Percentiles rank a stretch among this genome's conserved stretches.
Evolutionary conservation across 2,329 filamentous ascomycete species (phyloP).

Genomic region (Claviceps africana): DNA sequence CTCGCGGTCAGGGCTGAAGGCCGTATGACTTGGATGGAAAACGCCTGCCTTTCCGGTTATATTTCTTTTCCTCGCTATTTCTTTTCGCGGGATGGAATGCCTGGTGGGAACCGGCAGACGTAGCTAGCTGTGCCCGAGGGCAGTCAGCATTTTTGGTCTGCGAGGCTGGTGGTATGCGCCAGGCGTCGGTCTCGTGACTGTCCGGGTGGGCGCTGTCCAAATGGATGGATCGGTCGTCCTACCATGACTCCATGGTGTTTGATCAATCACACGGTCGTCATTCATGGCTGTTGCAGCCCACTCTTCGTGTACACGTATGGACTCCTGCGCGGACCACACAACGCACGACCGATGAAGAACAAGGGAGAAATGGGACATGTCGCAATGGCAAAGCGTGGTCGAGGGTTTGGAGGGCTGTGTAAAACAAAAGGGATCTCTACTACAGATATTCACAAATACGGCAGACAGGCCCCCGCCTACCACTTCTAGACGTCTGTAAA

Average conservation of each 20-base stretch:
- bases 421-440: slow-evolving; percentile 26
- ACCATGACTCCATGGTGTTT: not conserved
- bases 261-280: not conserved
- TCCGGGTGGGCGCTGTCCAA: not conserved
- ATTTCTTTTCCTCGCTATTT: too few species aligned
- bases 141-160: too few species aligned
- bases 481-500: slow-evolving; percentile 23
- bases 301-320: not conserved
- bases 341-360: not conserved
- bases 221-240: not conserved
- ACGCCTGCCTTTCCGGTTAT: too few species aligned
- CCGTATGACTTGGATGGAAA: too few species aligned
- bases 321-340: not conserved
- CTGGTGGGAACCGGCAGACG: too few species aligned
- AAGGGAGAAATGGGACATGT: not conserved
- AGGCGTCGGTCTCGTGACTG: not conserved
- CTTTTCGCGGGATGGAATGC: too few species aligned
- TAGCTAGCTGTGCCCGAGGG: too few species aligned
- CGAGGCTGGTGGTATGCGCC: too few species aligned
- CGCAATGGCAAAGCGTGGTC: not conserved
- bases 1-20: too few species aligned
- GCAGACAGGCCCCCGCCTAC: slow-evolving; percentile 13
- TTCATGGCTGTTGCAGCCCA: not conserved
- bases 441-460: slow-evolving; percentile 32
- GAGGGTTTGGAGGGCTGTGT: slow-evolving; percentile 5